Conservation (phyloP, 1,284 basidiomycete genomes). For the Sanghuangporus baumii region DNA sequence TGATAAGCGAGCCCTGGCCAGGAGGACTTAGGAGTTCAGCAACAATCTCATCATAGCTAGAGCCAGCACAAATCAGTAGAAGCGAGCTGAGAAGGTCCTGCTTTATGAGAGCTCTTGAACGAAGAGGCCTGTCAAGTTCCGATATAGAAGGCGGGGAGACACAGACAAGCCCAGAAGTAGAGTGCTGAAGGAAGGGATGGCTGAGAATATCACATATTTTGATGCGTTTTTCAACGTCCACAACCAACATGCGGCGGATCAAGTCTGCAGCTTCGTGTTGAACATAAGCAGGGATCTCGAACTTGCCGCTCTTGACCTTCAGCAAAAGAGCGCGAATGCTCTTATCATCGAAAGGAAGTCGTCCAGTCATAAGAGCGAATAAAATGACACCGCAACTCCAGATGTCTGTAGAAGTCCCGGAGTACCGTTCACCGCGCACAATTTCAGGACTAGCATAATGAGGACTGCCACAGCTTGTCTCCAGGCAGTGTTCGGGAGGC, state of each 20-base stretch:
- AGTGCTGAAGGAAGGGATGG: constrained; percentile 76
- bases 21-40: constrained; percentile 59
- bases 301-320: constrained; percentile 90
- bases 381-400: constrained; percentile 93
- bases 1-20: constrained; percentile 74
- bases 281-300: constrained; percentile 73
- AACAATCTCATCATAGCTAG: constrained; percentile 53
- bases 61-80: constrained; percentile 81
- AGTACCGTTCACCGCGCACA: constrained; percentile 90
- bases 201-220: constrained; percentile 83
- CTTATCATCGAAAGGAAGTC: constrained; percentile 88
- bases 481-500: constrained; percentile 75
- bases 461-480: constrained; percentile 96
- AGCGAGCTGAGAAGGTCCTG: constrained; percentile 84
- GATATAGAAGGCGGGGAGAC: constrained; percentile 60
- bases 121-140: constrained; percentile 60
- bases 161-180: constrained; percentile 47
- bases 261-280: constrained; percentile 73
- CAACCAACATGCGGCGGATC: constrained; percentile 80
- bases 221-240: constrained; percentile 85
- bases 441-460: constrained; percentile 99
- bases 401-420: constrained; percentile 91
- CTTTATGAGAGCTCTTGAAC: constrained; percentile 73
- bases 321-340: constrained; percentile 75
- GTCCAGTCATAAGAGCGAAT: constrained; percentile 81